These are phyloP conservation scores for Begonia fuchsioides DNA, from an alignment of 306 rosid species.

Conservation along the genomic window DNA sequence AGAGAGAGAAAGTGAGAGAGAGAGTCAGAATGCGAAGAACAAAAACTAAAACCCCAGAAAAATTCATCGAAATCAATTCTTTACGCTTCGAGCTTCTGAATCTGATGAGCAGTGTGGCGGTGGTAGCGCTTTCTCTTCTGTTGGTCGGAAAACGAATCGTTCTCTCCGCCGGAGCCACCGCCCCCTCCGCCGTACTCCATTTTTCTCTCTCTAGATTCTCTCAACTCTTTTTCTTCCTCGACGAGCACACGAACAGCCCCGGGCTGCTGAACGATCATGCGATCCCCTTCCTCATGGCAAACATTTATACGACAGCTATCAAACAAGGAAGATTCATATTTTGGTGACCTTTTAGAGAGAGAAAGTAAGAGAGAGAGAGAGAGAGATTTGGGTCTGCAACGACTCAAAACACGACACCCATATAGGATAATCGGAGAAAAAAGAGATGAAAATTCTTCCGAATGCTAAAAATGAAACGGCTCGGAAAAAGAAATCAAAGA, in stretches of 20 bases:
- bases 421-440: too few species aligned
- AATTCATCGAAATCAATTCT: too few species aligned
- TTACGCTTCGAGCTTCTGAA: slow-evolving; percentile 91
- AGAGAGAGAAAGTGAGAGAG: not conserved
- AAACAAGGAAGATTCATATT: slow-evolving; percentile 4
- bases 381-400: too few species aligned
- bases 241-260: not conserved
- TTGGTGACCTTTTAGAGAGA: too few species aligned
- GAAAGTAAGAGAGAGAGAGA: slow-evolving; percentile 2
- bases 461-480: too few species aligned
- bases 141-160: slow-evolving; percentile 38
- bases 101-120: slow-evolving; percentile 91
- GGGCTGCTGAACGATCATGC: not conserved
- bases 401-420: too few species aligned
- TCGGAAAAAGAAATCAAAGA: too few species aligned
- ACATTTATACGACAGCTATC: slow-evolving; percentile 5
- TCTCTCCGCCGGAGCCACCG: slow-evolving; percentile 42
- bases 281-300: slow-evolving; percentile 6
- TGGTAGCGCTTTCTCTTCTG: slow-evolving; percentile 77
- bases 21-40: slow-evolving; percentile 1
- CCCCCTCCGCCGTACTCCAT: slow-evolving; percentile 61
- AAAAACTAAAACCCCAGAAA: too few species aligned
- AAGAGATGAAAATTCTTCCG: too few species aligned
- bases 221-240: not conserved
- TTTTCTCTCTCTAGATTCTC: not conserved